Conservation (phyloP, 306 rosid genomes). For the Medicago ruthenica region DNA sequence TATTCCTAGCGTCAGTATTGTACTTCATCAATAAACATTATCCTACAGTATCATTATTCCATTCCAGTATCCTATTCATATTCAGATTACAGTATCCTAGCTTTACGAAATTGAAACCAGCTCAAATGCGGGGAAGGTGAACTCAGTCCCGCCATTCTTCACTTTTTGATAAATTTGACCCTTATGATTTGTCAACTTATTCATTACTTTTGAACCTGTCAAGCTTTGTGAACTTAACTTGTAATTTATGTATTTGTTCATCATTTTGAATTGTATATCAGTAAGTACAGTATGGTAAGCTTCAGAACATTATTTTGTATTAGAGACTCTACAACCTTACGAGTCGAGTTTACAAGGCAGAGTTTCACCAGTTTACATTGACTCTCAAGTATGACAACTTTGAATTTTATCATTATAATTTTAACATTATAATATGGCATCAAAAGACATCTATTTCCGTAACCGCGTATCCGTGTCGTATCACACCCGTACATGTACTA, state of each 20-base stretch:
- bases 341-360: not conserved
- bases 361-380: not conserved
- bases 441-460: not conserved
- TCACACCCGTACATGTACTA: not conserved
- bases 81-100: no score
- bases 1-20: no score
- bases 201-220: not conserved
- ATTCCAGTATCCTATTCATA: no score
- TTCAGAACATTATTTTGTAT: not conserved
- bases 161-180: constrained; percentile 1
- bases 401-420: constrained; percentile 3
- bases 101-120: not conserved
- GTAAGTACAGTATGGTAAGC: not conserved
- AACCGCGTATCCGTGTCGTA: not conserved
- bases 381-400: not conserved
- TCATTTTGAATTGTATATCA: not conserved
- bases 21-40: no score
- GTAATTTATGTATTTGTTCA: not conserved
- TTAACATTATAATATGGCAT: constrained; percentile 13
- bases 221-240: not conserved
- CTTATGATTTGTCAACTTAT: not conserved
- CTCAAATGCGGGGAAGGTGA: not conserved
- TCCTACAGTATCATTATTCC: no score
- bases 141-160: not conserved
- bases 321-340: not conserved